Evolutionary conservation across 805 yeast genomes (phyloP).

Genomic region (Wickerhamiella azymoides): DNA sequence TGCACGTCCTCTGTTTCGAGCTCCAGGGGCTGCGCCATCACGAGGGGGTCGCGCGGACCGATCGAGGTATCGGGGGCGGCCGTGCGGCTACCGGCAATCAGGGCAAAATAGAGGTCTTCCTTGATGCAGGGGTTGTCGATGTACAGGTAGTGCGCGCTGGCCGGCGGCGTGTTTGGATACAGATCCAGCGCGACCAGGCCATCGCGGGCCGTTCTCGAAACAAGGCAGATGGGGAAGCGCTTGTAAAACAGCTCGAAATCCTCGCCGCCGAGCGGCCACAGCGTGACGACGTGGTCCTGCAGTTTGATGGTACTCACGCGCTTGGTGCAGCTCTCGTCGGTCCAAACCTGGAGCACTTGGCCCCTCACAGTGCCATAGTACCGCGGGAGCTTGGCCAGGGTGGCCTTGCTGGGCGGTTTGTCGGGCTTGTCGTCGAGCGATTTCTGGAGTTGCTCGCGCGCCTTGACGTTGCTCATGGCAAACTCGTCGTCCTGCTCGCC

Average conservation of each 20-base stretch:
- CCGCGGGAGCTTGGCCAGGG: conserved; percentile 15
- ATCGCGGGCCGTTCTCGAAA: conserved; percentile 31
- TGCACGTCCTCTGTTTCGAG: conserved; percentile 59
- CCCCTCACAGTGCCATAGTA: conserved; percentile 48
- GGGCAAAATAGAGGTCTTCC: conserved; percentile 85
- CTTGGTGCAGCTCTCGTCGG: conserved; percentile 48
- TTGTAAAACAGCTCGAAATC: conserved; percentile 77
- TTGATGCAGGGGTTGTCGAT: conserved; percentile 67
- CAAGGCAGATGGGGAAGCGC: conserved; percentile 61
- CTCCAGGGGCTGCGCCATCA: conserved; percentile 61
- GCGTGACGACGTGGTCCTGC: conserved; percentile 50
- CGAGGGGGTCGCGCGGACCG: conserved; percentile 37
- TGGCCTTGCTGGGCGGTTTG: conserved; percentile 6
- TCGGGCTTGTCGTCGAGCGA: conserved; percentile 24
- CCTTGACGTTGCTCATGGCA: conserved; percentile 22
- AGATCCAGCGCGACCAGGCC: conserved; percentile 19
- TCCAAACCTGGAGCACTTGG: conserved; percentile 77
- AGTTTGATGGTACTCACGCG: conserved; percentile 70
- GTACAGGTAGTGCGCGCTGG: conserved; percentile 46
- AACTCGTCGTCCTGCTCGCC: conserved; percentile 51
- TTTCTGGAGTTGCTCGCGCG: conserved; percentile 19
- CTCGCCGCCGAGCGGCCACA: conserved; percentile 70
- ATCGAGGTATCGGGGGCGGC: conserved; percentile 8
- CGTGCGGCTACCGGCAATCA: conserved; percentile 38
- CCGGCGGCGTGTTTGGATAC: conserved; percentile 21